A percentile compares a stretch with the other conserved stretches of the same genome.
phyloP scores from a whole-genome alignment of 495 filamentous ascomycete species.

The Daldinia decipiens region DNA sequence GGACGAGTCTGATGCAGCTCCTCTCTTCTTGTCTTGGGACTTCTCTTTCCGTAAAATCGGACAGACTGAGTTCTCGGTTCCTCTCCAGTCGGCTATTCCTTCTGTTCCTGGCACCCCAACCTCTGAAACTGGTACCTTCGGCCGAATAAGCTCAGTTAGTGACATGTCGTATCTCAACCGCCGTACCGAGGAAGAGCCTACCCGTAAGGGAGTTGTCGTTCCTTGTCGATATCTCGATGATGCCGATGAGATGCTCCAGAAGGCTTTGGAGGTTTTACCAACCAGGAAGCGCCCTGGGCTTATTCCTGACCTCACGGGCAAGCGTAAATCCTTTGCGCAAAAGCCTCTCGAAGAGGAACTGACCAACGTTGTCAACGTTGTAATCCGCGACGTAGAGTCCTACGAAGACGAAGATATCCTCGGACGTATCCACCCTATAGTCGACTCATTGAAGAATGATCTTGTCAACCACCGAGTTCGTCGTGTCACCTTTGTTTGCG shows the following conservation, averaged over 20 bases:
- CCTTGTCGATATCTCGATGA: constrained; percentile 94
- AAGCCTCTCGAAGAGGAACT: constrained; percentile 74
- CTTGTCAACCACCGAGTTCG: constrained; percentile 82
- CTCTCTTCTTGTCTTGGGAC: constrained; percentile 91
- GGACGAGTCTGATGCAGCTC: constrained; percentile 72
- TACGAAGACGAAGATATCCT: constrained; percentile 85
- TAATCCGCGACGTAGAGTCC: constrained; percentile 88
- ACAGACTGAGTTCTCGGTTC: constrained; percentile 84
- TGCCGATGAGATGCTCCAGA: constrained; percentile 81
- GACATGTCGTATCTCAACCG: constrained; percentile 89
- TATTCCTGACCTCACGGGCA: constrained; percentile 77
- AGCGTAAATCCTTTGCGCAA: constrained; percentile 68
- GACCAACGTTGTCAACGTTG: constrained; percentile 90
- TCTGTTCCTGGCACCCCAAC: constrained; percentile 89
- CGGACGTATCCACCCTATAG: constrained; percentile 73
- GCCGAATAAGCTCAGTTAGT: constrained; percentile 90
- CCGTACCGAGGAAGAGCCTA: constrained; percentile 74
- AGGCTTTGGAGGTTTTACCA: constrained; percentile 86
- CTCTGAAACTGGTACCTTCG: constrained; percentile 69
- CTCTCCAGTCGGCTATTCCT: constrained; percentile 76
- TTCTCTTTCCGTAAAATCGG: constrained; percentile 93
- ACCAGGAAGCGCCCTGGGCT: constrained; percentile 57
- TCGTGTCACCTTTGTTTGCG: constrained; percentile 95
- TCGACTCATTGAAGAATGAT: constrained; percentile 86
- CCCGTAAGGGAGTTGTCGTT: constrained; percentile 93